Percentiles rank a stretch among this genome's conserved stretches.
Conservation (phyloP, 2,329 filamentous ascomycete genomes). For the Colletotrichum siamense region DNA sequence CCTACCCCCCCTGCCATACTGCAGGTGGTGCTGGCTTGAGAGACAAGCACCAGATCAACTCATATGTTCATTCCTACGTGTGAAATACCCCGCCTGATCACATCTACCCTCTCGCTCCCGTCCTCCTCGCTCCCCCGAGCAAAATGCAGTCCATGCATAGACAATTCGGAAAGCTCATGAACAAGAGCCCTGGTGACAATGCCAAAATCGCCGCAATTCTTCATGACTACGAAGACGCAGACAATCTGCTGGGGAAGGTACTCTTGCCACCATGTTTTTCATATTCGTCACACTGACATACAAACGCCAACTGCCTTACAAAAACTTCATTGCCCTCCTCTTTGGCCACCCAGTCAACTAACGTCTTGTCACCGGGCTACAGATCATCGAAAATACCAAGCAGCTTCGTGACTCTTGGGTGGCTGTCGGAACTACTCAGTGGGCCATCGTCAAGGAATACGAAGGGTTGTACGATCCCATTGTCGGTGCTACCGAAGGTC, state of each 20-base stretch:
- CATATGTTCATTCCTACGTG: not conserved
- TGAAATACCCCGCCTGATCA: not conserved
- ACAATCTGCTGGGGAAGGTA: constrained; percentile 76
- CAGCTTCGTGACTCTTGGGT: constrained; percentile 83
- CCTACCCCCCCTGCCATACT: not conserved
- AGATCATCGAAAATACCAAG: constrained; percentile 79
- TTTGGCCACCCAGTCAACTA: not conserved
- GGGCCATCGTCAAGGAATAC: constrained; percentile 70
- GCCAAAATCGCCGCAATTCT: constrained; percentile 77
- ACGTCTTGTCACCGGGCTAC: not conserved
- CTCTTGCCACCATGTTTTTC: constrained; percentile 6
- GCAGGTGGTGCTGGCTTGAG: not conserved
- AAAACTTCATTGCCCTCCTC: not conserved
- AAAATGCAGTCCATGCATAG: constrained; percentile 76
- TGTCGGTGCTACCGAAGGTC: constrained; percentile 65
- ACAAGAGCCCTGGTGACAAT: constrained; percentile 73
- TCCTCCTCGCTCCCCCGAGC: not conserved
- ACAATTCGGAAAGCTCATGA: constrained; percentile 75
- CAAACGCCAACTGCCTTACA: not conserved
- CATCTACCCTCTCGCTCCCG: not conserved
- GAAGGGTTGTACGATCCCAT: constrained; percentile 80
- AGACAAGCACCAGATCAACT: not conserved
- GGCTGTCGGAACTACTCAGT: constrained; percentile 72
- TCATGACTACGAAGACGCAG: constrained; percentile 81
- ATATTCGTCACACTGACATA: not conserved